Conservation (phyloP, 2,329 filamentous ascomycete genomes). For the Tolypocladium inflatum region DNA sequence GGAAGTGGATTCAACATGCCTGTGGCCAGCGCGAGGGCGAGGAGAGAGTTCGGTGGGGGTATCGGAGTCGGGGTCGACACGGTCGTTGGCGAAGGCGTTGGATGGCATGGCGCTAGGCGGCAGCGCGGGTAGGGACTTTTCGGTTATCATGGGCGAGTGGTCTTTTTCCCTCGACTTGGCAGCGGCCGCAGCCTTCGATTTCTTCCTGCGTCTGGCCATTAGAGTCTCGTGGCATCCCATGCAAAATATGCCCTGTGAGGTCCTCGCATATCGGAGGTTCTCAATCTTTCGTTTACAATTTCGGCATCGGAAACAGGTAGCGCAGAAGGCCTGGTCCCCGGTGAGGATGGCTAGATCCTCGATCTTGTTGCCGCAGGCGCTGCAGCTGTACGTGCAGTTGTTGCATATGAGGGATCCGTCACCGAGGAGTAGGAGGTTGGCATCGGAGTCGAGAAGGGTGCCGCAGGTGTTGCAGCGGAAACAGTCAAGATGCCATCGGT, state of each 20-base stretch:
- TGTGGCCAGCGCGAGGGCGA: conserved; percentile 42
- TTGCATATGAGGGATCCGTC: conserved; percentile 98
- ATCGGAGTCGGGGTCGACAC: conserved; percentile 53
- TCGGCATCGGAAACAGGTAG: conserved; percentile 90
- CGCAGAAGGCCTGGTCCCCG: conserved; percentile 95
- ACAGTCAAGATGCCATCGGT: conserved; percentile 98
- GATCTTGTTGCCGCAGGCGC: conserved; percentile 92
- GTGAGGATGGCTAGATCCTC: conserved; percentile 96
- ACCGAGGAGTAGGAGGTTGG: conserved; percentile 90
- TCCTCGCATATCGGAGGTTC: conserved; percentile 93
- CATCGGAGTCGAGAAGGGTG: conserved; percentile 94
- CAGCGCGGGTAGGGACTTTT: conserved; percentile 88
- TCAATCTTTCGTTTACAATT: conserved; percentile 99
- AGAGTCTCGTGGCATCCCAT: conserved; percentile 98
- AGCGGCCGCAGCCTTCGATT: conserved; percentile 56
- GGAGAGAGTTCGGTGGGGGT: conserved; percentile 63
- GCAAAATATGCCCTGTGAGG: conserved; percentile 97
- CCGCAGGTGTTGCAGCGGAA: conserved; percentile 95
- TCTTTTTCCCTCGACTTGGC: conserved; percentile 56
- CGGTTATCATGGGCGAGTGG: conserved; percentile 58
- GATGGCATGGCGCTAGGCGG: conserved; percentile 64
- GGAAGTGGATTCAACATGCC: conserved; percentile 44
- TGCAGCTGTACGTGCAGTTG: conserved; percentile 99
- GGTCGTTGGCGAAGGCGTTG: conserved; percentile 50
- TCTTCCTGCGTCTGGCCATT: conserved; percentile 87